These are phyloP conservation scores for Polygonum aviculare DNA, from an alignment of 148 eudicot species.

Conservation along the genomic window DNA sequence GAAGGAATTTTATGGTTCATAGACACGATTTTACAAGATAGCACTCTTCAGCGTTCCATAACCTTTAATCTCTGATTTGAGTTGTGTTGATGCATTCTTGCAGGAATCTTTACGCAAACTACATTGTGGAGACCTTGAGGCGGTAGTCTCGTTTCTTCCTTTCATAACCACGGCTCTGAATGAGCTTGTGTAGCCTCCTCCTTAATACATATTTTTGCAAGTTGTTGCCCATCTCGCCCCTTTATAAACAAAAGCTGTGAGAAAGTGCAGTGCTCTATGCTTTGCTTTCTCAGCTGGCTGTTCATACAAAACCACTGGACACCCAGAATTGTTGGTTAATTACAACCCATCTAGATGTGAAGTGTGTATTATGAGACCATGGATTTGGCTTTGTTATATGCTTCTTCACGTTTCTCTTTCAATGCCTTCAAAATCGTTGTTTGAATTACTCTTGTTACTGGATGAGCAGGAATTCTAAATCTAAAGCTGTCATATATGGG, in stretches of 20 bases:
- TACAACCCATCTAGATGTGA: background rate
- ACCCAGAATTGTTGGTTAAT: background rate
- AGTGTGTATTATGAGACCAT: background rate
- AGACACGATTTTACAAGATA: background rate
- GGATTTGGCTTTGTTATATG: background rate
- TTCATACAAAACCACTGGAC: background rate
- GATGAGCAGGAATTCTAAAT: background rate
- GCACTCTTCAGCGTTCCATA: background rate
- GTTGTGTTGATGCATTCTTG: background rate
- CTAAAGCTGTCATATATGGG: background rate
- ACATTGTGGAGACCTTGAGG: slow-evolving; percentile 41
- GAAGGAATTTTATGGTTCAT: background rate
- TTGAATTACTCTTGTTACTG: background rate
- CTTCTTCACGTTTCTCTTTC: background rate
- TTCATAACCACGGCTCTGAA: background rate
- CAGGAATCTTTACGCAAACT: slow-evolving; percentile 54
- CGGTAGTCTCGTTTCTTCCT: slow-evolving; percentile 14
- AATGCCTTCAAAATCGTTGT: background rate
- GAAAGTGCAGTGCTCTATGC: background rate
- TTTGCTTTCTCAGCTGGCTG: background rate
- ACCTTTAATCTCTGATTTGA: background rate
- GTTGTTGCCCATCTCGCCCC: background rate
- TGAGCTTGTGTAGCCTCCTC: background rate
- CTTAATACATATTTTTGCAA: slow-evolving; percentile 3
- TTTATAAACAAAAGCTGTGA: background rate